Evolutionary conservation across 495 filamentous ascomycete genomes (phyloP), one percentile per base, ranked within the genome.

Genomic region (Clavariopsis aquatica): DNA sequence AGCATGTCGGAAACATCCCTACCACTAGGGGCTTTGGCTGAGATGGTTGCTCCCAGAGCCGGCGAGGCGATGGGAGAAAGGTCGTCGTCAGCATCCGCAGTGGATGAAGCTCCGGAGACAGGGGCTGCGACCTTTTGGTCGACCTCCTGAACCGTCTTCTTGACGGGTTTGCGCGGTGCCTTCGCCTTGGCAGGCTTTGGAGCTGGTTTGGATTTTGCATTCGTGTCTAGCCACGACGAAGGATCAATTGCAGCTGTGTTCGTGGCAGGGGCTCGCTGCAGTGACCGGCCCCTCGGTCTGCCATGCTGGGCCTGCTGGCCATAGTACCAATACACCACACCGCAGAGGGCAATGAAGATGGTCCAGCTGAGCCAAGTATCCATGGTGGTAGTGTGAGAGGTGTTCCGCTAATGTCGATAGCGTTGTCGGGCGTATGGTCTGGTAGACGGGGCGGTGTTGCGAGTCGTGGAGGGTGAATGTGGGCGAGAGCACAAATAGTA

Each of bases 1-100:
- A 96, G 84, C 92, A 96, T 96, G 73, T 96, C 92, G 51, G 87
- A 87, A 49, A 95, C 84, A 69, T 86, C 90, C 19, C 80, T 82
- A 41, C 76, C 79, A 43, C 75, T 74, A 17, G 81, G 74, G 36
- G 51, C 49, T 29, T 55, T 49, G 41, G n/a, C 23, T 10, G 26
- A 10, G 29, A n/a, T 45, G 23, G 60, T 47, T 12, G 65, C 52
- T 19, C 36, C 53, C 28, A 62, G 62, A n/a, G 69, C 62, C 2
- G 74, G 72, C 5, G 72, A 73, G 3, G 49, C 46, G 6, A 60
- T 67, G 6, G 73, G 74, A 28, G 74, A 73, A 51, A 73, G 38
- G 43, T 76, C 75, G 54, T 76, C 92, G 73, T 94, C 91, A 17
- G 87, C 91, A 75, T 96, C 91, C 8, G 80, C 84, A 22, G 88